Evolutionary conservation across 441 rosid species (phyloP).

Genomic region (Hypseocharis bilobata): DNA sequence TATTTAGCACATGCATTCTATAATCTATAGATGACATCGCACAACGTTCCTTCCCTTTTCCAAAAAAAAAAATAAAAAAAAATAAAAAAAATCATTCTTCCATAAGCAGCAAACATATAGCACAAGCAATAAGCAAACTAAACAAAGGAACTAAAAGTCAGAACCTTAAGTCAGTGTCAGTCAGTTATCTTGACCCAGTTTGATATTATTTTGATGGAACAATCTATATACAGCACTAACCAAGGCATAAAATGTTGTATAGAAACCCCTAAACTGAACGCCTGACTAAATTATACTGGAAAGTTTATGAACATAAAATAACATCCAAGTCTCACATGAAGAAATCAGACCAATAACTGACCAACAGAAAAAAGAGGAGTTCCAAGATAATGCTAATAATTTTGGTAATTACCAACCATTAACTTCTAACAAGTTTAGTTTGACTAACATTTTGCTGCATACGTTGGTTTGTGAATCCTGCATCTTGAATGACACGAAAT

Average conservation of each 20-base stretch:
- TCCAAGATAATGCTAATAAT: slow-evolving; percentile 18
- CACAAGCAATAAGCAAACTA: not conserved
- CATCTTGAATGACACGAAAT: slow-evolving; percentile 48
- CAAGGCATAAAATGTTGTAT: slow-evolving; percentile 27
- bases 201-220: slow-evolving; percentile 25
- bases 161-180: slow-evolving; percentile 4
- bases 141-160: slow-evolving; percentile 12
- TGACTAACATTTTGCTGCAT: slow-evolving; percentile 16
- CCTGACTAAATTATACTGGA: slow-evolving; percentile 22
- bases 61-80: no score
- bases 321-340: not conserved
- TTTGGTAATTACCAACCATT: slow-evolving; percentile 23
- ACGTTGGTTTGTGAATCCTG: slow-evolving; percentile 23
- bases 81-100: no score
- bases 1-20: no score
- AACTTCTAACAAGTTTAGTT: slow-evolving; percentile 12
- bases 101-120: not conserved
- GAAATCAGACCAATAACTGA: slow-evolving; percentile 20
- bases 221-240: slow-evolving; percentile 36
- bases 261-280: slow-evolving; percentile 25
- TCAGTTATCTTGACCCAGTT: slow-evolving; percentile 20
- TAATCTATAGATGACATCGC: no score
- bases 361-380: slow-evolving; percentile 15
- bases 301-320: slow-evolving; percentile 26
- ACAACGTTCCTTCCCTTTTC: no score